Evolutionary conservation across 176 grass and related monocot species (phyloP), one percentile per base, ranked within the genome.

Genomic region (Dendrocalamus sinicus): DNA sequence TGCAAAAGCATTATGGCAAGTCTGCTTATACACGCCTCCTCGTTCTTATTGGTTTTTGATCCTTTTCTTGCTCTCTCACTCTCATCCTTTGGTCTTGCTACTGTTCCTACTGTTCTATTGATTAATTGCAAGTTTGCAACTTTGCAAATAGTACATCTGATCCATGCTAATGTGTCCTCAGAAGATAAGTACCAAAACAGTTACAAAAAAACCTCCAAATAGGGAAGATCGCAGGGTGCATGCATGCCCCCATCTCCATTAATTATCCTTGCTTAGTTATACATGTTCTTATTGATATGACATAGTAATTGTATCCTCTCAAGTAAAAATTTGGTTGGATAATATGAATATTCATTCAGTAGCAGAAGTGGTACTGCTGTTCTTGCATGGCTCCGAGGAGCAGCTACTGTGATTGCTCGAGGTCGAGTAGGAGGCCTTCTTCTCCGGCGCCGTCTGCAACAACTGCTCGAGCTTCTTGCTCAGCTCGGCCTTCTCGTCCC

Each of bases 401-500:
- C 80, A 63, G 82, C 82, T 43, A 39, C 80, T 73, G 30, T 69
- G 75, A 26, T 79, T 58, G 62, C 61, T 80, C 14, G 69, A 62
- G 12, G 68, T 5, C 24, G 53, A n/a, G 43, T 39, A 8, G 50
- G 51, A 45, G 17, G 67, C n/a, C 67, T 47, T 61, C 50, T 80
- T 70, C 75, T 84, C 43, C 35, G 43, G 26, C 10, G 73, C 58
- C 20, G 37, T 26, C 9, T 61, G 76, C 70, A 43, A 9, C 46
- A 95, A 82, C 43, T 87, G 68, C 76, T 95, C 88, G 8, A 98
- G 88, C 65, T 79, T 91, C 73, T 90, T 87, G 64, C 48, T 30
- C 35, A 98, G 83, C 81, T 95, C 86, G 65, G 57, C 64, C 62
- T 76, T 91, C 68, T 95, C 86, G 30, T 84, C 72, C 84, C 61